Conservation (phyloP, 1,284 basidiomycete species). For the Melanopsichium pennsylvanicum region DNA sequence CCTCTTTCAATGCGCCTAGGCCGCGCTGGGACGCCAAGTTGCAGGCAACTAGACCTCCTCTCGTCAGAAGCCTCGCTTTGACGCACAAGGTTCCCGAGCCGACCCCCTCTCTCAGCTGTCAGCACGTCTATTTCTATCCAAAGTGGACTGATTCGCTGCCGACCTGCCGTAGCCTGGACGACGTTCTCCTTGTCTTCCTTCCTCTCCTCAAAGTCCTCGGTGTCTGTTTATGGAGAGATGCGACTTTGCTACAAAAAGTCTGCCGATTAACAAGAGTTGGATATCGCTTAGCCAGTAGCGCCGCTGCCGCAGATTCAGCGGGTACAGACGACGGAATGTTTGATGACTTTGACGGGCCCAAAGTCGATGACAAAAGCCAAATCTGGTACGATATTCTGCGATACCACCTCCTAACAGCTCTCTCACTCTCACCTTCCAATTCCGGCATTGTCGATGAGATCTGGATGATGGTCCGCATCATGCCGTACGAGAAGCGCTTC, state of each 20-base stretch:
- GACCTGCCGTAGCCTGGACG: conserved; percentile 28
- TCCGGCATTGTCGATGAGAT: conserved; percentile 71
- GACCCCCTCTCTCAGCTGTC: conserved; percentile 24
- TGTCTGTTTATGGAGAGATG: conserved; percentile 46
- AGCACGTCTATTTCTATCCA: conserved; percentile 58
- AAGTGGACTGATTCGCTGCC: conserved; percentile 52
- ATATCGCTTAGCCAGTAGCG: conserved; percentile 20
- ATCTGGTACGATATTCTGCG: conserved; percentile 84
- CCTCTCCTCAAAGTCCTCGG: conserved; percentile 61
- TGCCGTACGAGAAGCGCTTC: conserved; percentile 83
- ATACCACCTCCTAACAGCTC: conserved; percentile 81
- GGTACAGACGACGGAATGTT: conserved; percentile 5
- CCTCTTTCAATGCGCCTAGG: conserved; percentile 64
- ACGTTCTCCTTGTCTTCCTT: conserved; percentile 43
- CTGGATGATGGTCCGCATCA: conserved; percentile 74
- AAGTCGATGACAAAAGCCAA: conserved; percentile 54
- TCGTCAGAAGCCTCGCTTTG: conserved; percentile 31
- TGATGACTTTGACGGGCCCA: conserved; percentile 23
- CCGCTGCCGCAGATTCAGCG: conserved; percentile 9
- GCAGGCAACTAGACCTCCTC: conserved; percentile 13
- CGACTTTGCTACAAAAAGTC: conserved; percentile 53
- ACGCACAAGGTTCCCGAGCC: conserved; percentile 60
- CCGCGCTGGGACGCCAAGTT: conserved; percentile 63
- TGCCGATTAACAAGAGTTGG: conserved; percentile 52
- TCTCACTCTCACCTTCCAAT: conserved; percentile 79